Evolutionary conservation across 108 stramenopile genomes (phyloP).

Genomic region (Nannochloropsis oceanica): DNA sequence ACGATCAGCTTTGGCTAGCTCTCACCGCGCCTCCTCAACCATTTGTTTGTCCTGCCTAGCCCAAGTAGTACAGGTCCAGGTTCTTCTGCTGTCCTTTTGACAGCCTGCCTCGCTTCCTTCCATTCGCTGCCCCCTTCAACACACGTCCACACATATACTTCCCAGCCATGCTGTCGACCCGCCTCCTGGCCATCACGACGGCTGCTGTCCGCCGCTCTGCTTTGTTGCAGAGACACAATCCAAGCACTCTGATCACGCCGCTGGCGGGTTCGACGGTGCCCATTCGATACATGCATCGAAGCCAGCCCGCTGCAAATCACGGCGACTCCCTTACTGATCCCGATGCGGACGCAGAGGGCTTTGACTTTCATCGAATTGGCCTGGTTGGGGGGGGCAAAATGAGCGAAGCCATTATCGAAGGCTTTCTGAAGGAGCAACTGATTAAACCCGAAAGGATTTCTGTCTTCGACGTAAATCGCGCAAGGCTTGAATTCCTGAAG

Average conservation of each 20-base stretch:
- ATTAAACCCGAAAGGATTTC: background rate
- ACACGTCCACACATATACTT: too few species aligned
- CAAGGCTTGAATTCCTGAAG: constrained; percentile 3
- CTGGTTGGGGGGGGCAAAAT: constrained; percentile 86
- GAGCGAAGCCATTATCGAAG: constrained; percentile 73
- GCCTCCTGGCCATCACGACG: background rate
- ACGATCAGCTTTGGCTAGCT: too few species aligned
- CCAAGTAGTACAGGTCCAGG: too few species aligned
- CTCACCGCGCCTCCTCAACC: too few species aligned
- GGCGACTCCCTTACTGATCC: background rate
- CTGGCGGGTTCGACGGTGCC: background rate
- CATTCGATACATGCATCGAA: background rate
- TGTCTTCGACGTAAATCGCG: background rate
- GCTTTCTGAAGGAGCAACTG: constrained; percentile 37
- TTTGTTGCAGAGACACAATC: background rate
- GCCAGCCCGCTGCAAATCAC: background rate
- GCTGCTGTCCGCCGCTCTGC: background rate
- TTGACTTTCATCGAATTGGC: background rate
- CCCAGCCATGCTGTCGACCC: background rate
- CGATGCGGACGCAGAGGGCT: background rate
- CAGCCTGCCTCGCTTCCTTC: too few species aligned
- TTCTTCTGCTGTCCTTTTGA: too few species aligned
- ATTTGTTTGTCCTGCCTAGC: too few species aligned
- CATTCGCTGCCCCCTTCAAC: too few species aligned
- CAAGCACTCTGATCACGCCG: background rate